Percentiles rank a stretch among this genome's conserved stretches.
Evolutionary conservation across 176 grass and related monocot genomes (phyloP).

Genomic region (Cenchrus fungigraminus): DNA sequence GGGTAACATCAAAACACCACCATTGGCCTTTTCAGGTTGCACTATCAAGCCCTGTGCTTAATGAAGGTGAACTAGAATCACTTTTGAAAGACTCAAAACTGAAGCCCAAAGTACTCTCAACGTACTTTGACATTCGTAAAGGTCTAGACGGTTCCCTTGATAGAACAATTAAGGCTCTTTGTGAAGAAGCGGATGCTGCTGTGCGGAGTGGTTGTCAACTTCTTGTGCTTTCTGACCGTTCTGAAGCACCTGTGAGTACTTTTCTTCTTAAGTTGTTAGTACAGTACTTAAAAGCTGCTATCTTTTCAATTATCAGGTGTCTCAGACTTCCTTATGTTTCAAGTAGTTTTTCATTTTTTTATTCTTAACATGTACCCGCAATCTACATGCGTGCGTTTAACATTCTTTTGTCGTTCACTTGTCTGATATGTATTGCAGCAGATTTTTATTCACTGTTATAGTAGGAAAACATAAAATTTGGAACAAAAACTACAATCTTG

Average conservation of each 20-base stretch:
- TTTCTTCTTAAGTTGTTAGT: conserved; percentile 28
- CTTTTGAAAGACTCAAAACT: conserved; percentile 80
- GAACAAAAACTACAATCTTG: not conserved
- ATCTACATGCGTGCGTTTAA: conserved; percentile 12
- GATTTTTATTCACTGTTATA: conserved; percentile 11
- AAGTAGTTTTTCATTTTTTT: conserved; percentile 15
- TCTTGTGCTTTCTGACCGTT: conserved; percentile 95
- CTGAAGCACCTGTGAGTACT: conserved; percentile 82
- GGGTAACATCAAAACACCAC: conserved; percentile 32
- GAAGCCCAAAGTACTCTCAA: conserved; percentile 82
- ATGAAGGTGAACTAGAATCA: conserved; percentile 93
- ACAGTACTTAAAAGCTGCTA: conserved; percentile 11
- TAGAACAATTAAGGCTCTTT: conserved; percentile 70
- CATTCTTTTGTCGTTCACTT: not conserved
- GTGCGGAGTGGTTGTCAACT: conserved; percentile 93
- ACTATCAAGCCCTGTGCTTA: conserved; percentile 89
- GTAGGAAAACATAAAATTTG: conserved; percentile 6
- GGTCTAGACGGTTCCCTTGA: conserved; percentile 94
- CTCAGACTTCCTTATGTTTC: conserved; percentile 17
- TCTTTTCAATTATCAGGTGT: not conserved
- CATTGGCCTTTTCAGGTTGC: conserved; percentile 72
- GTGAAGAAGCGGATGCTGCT: conserved; percentile 94
- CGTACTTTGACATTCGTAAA: conserved; percentile 89
- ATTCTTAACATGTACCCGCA: not conserved
- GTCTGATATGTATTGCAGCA: conserved; percentile 13